These are phyloP conservation scores for Rutstroemia sp. DNA, from an alignment of 2,329 filamentous ascomycete genomes.

Conservation along the genomic window DNA sequence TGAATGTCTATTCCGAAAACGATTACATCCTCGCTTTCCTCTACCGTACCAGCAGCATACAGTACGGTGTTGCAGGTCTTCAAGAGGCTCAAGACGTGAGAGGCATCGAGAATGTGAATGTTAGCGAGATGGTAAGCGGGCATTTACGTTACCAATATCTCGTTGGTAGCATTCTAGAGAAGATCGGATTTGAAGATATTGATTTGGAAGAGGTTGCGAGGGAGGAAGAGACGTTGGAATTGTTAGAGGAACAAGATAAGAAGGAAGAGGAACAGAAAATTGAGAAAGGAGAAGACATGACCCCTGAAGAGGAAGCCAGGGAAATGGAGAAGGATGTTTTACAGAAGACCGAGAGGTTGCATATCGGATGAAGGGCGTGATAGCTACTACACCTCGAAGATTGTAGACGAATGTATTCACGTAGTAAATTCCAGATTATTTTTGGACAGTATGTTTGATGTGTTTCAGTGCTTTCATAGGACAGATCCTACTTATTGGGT, in stretches of 20 bases:
- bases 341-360: constrained; percentile 7
- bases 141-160: constrained; percentile 66
- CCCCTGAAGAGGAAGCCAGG: constrained; percentile 27
- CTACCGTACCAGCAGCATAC: constrained; percentile 76
- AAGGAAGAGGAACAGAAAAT: constrained; percentile 29
- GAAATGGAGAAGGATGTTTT: constrained; percentile 23
- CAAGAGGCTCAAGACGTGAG: constrained; percentile 63
- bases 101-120: constrained; percentile 54
- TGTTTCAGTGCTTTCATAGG: no score
- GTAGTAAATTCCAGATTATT: no score
- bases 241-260: constrained; percentile 37
- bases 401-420: not conserved
- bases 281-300: constrained; percentile 19
- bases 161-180: constrained; percentile 57
- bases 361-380: not conserved
- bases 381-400: not conserved
- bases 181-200: constrained; percentile 55
- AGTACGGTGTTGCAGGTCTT: constrained; percentile 76
- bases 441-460: no score
- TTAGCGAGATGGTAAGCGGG: constrained; percentile 57
- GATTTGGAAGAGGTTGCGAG: constrained; percentile 37
- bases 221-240: constrained; percentile 37
- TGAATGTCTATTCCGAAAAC: constrained; percentile 84
- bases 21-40: constrained; percentile 84
- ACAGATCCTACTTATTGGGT: no score